phyloP scores from a whole-genome alignment of 495 filamentous ascomycete genomes.

The Xylaria grammica region DNA sequence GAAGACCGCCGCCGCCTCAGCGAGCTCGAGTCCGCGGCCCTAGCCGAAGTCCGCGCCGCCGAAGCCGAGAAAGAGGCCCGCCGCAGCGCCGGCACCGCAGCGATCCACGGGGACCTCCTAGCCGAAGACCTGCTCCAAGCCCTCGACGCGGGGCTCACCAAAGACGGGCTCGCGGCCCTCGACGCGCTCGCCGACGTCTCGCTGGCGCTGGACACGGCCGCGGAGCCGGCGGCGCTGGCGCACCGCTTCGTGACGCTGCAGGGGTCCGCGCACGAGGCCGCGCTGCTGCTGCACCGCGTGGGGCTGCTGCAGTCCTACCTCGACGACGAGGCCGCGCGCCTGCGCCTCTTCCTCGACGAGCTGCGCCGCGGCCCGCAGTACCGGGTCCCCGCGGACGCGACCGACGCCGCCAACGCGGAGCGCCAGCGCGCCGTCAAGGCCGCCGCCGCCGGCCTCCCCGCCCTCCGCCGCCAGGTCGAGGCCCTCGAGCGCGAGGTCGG shows the following conservation, averaged over 20 bases:
- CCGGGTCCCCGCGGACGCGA: conserved; percentile 48
- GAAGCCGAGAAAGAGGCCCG: conserved; percentile 40
- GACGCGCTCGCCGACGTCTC: conserved; percentile 47
- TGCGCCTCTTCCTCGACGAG: conserved; percentile 38
- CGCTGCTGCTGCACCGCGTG: conserved; percentile 49
- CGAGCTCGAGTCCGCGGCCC: conserved; percentile 63
- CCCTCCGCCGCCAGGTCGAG: conserved; percentile 51
- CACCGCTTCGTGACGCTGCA: conserved; percentile 45
- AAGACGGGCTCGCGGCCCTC: conserved; percentile 50
- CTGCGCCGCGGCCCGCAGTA: conserved; percentile 50
- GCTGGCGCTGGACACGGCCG: conserved; percentile 40
- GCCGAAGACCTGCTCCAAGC: conserved; percentile 34
- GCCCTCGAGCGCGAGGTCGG: conserved; percentile 36
- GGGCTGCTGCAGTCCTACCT: conserved; percentile 49
- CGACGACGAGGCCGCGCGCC: conserved; percentile 33
- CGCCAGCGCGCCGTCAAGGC: conserved; percentile 66
- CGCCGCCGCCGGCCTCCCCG: conserved; percentile 61
- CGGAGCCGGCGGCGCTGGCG: conserved; percentile 35
- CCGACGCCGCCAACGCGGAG: conserved; percentile 66
- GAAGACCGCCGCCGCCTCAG: conserved; percentile 68
- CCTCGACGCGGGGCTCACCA: conserved; percentile 47
- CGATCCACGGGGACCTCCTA: conserved; percentile 21
- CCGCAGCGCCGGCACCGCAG: conserved; percentile 4
- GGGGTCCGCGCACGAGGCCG: conserved; percentile 41
- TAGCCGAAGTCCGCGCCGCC: conserved; percentile 57